phyloP scores from a whole-genome alignment of 2,329 filamentous ascomycete genomes.

The Aureobasidium zeae region DNA sequence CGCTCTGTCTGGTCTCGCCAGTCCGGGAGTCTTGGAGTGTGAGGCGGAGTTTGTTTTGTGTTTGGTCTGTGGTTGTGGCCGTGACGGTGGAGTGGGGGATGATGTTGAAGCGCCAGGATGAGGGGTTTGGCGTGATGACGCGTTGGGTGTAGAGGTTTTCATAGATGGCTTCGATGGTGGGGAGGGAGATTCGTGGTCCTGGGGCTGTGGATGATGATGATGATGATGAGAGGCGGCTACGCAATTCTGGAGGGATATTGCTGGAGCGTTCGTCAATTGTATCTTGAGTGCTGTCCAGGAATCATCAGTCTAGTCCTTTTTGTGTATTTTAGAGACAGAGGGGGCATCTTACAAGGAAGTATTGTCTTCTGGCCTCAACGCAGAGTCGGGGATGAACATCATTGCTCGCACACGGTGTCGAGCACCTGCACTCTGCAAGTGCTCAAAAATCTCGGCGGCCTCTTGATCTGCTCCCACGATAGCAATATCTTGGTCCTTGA shows the following conservation, averaged over 20 bases:
- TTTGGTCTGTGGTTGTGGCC: constrained; percentile 1
- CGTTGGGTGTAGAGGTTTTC: constrained; percentile 22
- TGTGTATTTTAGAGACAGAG: neutral
- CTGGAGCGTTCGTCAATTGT: constrained; percentile 13
- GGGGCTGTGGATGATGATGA: neutral
- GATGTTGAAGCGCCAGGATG: constrained; percentile 21
- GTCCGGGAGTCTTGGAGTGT: constrained; percentile 18
- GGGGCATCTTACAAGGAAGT: constrained; percentile 18
- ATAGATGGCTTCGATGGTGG: constrained; percentile 21
- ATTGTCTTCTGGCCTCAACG: constrained; percentile 21
- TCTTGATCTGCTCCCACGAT: constrained; percentile 23
- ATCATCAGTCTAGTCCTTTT: neutral
- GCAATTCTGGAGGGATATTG: constrained; percentile 11
- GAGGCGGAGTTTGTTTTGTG: constrained; percentile 17
- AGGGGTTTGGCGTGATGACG: constrained; percentile 18
- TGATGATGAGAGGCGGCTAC: neutral
- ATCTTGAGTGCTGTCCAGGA: constrained; percentile 14
- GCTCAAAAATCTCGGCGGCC: constrained; percentile 22
- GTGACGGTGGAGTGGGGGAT: constrained; percentile 17
- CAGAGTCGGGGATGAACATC: constrained; percentile 21
- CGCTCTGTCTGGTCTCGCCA: constrained; percentile 11
- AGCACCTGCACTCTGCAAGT: constrained; percentile 19
- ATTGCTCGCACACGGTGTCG: constrained; percentile 18
- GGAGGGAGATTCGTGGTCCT: constrained; percentile 19
- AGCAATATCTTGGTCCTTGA: constrained; percentile 17